Base-by-base conservation (phyloP, 2,329 filamentous ascomycete genomes). In the Alternaria sp. region DNA sequence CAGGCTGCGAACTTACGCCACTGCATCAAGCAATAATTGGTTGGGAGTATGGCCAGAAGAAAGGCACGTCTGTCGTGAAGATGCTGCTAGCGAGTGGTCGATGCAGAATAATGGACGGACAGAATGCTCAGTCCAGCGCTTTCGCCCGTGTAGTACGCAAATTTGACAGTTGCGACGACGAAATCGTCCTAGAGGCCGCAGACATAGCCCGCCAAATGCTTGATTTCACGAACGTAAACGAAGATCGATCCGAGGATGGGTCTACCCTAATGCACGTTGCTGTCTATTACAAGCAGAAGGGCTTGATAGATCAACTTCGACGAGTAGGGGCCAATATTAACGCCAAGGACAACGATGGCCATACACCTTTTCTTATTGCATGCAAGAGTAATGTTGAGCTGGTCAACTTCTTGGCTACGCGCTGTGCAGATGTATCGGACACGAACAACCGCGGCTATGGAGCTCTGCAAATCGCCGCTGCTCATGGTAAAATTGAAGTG, bases 291-390 rank as follows among this genome's bases (percentile, higher is more conserved):
- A 52, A 60, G 9, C 48, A 86, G 85, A 70, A 89, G 90, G 36
- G 96, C 84, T 62, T 85, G 84, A 62, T 91, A 87, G 71, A 97
- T 88, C 79, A 96, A 91, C 54, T 93, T 87, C 77, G 96, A 91
- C 22, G 96, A 82, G 20, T 85, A 84, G 20, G 83, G n/a, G 58
- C 58, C 16, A 49, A 68, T 49, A 59, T 71, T 18, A 62, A 71
- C 39, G 51, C 59, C 6, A 51, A 18, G 3, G 54, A 64, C 39
- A 30, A 53, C 9, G 48, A 47, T 26, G 65, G 65, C 7, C 46
- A 56, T 9, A 68, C 66, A 2, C 68, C 69, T 6, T 61, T 72
- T 39, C 57, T 70, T 4, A 6, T 66, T 1, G 62, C 63, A 8
- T 65, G 63, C 44, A 54, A 66, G 28, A 54, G 52, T 12, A n/a